Base-by-base conservation (phyloP, 768 basidiomycete genomes). In the Tricholoma flavovirens region DNA sequence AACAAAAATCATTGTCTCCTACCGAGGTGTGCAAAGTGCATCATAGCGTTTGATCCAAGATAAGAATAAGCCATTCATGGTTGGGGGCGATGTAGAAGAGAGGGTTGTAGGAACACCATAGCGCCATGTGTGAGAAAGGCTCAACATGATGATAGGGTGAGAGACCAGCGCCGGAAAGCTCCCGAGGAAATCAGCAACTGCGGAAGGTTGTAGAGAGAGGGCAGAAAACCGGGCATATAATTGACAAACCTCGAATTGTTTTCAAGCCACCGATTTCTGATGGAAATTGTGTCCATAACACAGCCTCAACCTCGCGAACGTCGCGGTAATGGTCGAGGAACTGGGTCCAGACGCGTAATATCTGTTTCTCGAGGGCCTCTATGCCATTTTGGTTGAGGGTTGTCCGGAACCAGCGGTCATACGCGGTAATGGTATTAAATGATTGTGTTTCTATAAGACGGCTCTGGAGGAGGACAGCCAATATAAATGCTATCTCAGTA, bases 231-330 rank as follows among this genome's bases (percentile, higher is more conserved):
- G 46, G 26, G 9, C 24, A 51, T 55, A 49, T 42, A 14, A 45
- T 29, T 17, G 15, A 56, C 67, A 42, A 58, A 71, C 77, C 77
- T 67, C 73, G 66, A 30, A 68, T 51, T 26, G 53, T 24, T 19
- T 51, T 52, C 4, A 45, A 3, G 7, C 60, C 61, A 19, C 59
- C 63, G 12, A 71, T 66, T 46, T 71, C 66, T 24, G 71, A 54
- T 3, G 70, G 70, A 56, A 81, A 82, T 9, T 64, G 55, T 5
- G 70, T 68, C 83, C 83, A 84, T 24, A 85, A 64, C 12, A 77
- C 69, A 4, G 72, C 70, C 50, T 81, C 73, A 15, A 84, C 69
- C 53, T 83, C 77, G 21, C 61, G 63, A 8, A 70, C 58, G 21
- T 66, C 70, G 15, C 75, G 74, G 51, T 73, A 72, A 17, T 70